Percentiles rank a stretch among this genome's conserved stretches.
Evolutionary conservation across 2,329 filamentous ascomycete genomes (phyloP).

Genomic region (Colletotrichum sojae): DNA sequence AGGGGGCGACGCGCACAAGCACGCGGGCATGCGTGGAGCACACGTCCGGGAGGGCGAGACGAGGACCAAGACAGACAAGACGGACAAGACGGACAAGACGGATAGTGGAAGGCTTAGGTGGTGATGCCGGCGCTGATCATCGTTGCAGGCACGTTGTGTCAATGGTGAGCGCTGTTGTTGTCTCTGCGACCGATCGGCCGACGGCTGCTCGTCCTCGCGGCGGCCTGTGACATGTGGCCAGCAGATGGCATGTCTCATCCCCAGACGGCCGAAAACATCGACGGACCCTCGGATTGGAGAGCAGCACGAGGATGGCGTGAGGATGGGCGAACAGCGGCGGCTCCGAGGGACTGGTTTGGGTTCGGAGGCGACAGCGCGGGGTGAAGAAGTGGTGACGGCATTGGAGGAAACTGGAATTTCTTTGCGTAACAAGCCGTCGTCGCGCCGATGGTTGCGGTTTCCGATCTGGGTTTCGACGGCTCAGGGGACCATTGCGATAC

Average conservation of each 20-base stretch:
- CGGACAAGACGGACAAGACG: slow-evolving; percentile 28
- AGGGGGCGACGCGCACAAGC: neutral
- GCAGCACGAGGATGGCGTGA: slow-evolving; percentile 1
- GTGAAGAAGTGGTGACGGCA: slow-evolving; percentile 28
- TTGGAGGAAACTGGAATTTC: slow-evolving; percentile 12
- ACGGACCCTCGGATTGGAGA: neutral
- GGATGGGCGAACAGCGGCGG: slow-evolving; percentile 13
- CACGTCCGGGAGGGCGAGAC: neutral
- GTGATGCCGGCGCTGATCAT: slow-evolving; percentile 29
- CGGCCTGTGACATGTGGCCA: slow-evolving; percentile 12
- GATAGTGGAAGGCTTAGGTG: slow-evolving; percentile 29
- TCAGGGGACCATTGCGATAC: slow-evolving; percentile 19
- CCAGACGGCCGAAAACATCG: slow-evolving; percentile 2
- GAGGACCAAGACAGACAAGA: slow-evolving; percentile 24
- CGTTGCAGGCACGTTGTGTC: slow-evolving; percentile 27
- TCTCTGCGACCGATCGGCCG: neutral
- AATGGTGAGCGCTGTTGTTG: neutral
- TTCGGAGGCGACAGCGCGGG: slow-evolving; percentile 6
- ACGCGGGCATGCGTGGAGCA: slow-evolving; percentile 15
- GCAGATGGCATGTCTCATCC: slow-evolving; percentile 7
- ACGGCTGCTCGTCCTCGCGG: neutral
- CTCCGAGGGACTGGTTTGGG: slow-evolving; percentile 32
- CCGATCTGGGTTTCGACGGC: slow-evolving; percentile 21
- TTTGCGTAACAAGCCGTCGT: slow-evolving; percentile 6
- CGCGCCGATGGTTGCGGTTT: slow-evolving; percentile 1